phyloP scores from a whole-genome alignment of 2,329 filamentous ascomycete species.

The Ciborinia camelliae region DNA sequence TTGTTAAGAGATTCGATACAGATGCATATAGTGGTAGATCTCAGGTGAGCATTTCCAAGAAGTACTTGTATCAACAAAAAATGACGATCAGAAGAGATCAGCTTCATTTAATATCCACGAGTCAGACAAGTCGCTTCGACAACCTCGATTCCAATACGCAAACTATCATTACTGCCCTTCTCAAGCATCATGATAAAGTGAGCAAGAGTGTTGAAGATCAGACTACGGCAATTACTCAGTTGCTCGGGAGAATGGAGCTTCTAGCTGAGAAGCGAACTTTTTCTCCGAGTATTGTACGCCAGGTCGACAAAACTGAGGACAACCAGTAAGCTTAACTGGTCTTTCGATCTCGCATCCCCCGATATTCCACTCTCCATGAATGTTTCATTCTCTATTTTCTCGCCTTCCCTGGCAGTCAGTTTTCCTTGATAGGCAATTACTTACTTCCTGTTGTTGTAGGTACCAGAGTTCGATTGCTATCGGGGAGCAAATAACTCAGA shows the following conservation, averaged over 20 bases:
- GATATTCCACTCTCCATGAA: background rate
- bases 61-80: background rate
- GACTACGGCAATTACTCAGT: background rate
- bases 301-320: background rate
- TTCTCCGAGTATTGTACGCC: background rate
- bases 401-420: too few species aligned
- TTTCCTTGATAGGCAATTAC: background rate
- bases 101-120: background rate
- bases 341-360: background rate
- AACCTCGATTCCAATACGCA: background rate
- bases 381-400: background rate
- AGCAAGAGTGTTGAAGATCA: background rate
- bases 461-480: background rate
- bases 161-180: background rate
- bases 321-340: background rate
- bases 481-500: background rate
- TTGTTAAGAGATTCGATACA: conserved; percentile 3
- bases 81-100: background rate
- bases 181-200: background rate
- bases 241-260: background rate
- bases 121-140: background rate
- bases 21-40: conserved; percentile 1
- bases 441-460: background rate
- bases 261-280: background rate
- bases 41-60: background rate